A percentile compares a stretch with the other conserved stretches of the same genome.
These are phyloP conservation scores for Prunus fruticosa DNA, from an alignment of 306 rosid species.

Conservation along the genomic window DNA sequence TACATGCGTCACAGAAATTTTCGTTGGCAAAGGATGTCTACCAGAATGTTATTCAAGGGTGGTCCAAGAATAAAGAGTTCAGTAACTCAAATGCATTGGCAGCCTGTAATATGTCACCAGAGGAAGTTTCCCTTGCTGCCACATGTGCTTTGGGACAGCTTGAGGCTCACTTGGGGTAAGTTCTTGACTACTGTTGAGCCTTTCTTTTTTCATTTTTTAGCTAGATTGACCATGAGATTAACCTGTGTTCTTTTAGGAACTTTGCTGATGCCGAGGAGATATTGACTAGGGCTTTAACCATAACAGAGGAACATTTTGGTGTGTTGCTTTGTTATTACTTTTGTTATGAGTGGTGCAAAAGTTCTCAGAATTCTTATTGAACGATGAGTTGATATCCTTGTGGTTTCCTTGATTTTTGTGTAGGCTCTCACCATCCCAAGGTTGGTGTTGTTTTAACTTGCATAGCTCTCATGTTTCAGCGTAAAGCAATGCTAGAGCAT, in stretches of 20 bases:
- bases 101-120: conserved; percentile 69
- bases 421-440: conserved; percentile 77
- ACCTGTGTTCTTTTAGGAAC: conserved; percentile 50
- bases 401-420: conserved; percentile 27
- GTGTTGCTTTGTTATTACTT: conserved; percentile 9
- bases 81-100: conserved; percentile 41
- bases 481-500: conserved; percentile 52
- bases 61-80: conserved; percentile 35
- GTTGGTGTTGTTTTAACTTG: conserved; percentile 70
- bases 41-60: conserved; percentile 45
- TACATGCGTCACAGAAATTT: conserved; percentile 50
- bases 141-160: conserved; percentile 82
- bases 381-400: conserved; percentile 11
- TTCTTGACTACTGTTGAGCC: conserved; percentile 16
- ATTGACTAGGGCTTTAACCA: conserved; percentile 61
- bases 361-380: neutral
- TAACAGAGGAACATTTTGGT: conserved; percentile 78
- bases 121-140: conserved; percentile 58
- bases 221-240: conserved; percentile 15
- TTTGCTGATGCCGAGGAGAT: conserved; percentile 59
- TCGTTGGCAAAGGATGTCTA: conserved; percentile 68
- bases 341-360: neutral
- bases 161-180: conserved; percentile 74
- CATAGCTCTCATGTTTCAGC: conserved; percentile 76
- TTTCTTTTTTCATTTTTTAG: neutral